Evolutionary conservation across 139 green algal genomes (phyloP), one percentile per base, ranked within the genome.

Genomic region (Trebouxia sp.): DNA sequence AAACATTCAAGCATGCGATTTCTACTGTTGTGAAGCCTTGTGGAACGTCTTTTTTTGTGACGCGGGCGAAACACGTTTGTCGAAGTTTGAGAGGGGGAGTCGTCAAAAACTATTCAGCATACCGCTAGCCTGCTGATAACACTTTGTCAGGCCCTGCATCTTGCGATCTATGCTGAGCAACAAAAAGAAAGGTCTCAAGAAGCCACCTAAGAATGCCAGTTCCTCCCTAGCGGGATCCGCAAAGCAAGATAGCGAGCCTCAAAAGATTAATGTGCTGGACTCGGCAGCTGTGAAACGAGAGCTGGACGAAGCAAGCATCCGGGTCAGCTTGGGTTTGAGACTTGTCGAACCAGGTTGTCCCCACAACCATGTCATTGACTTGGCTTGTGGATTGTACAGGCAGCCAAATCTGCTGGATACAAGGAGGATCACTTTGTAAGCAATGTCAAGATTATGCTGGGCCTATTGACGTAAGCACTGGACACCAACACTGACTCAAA

Each of bases 391-490:
- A n/a, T n/a, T n/a, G n/a, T 28, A 28, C 85, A 96, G 92, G 85
- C 88, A 0, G 66, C 92, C 0, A 56, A 86, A 10, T 69, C 87
- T 6, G 70, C 76, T 11, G 92, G 89, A 0, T 92, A 91, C 37
- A 56, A 89, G 0, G 84, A 95, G 35, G 88, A 96, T 43, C 30
- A 91, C 56, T 67, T 84, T 3, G 83, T 91, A 28, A 91, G 75
- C 66, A 94, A 96, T 66, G 69, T 92, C n/a, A 96, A 94, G 75
- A 92, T 94, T 14, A 45, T n/a, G 0, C 53, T 94, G 7, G 92
- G 92, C 1, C n/a, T 92, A 6, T 35, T 85, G 22, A 87, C 87
- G 92, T 96, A 79, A 92, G 91, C 53, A 37, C n/a, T 6, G 22
- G 32, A 11, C 15, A 10, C 39, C 38, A 37, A 37, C n/a, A 69